Percentiles rank a stretch among this genome's conserved stretches.
Conservation (phyloP, 2,329 filamentous ascomycete species). For the Sporothrix mexicana region DNA sequence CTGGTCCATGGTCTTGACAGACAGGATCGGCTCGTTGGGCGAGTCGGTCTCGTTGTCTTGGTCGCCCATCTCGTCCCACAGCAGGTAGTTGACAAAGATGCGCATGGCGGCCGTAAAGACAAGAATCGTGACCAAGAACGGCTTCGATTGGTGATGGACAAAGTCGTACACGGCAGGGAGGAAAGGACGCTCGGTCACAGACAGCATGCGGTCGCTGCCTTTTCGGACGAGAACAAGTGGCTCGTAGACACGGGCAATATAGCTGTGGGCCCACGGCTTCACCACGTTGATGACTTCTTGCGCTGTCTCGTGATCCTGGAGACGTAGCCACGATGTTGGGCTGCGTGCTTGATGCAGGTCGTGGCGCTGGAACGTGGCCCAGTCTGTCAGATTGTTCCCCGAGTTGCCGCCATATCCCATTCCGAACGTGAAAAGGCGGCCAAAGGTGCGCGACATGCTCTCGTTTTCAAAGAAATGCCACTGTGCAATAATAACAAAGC, state of each 20-base stretch:
- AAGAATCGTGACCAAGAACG: slow-evolving; percentile 67
- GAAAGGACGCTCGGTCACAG: slow-evolving; percentile 55
- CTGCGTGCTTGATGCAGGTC: slow-evolving; percentile 75
- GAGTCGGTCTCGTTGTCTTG: slow-evolving; percentile 48
- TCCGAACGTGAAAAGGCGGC: slow-evolving; percentile 41
- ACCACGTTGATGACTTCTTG: slow-evolving; percentile 77
- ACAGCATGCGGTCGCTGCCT: slow-evolving; percentile 68
- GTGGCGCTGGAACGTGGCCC: slow-evolving; percentile 53
- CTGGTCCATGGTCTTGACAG: slow-evolving; percentile 63
- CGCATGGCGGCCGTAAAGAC: slow-evolving; percentile 69
- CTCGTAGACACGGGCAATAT: slow-evolving; percentile 75
- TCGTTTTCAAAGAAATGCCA: slow-evolving; percentile 76
- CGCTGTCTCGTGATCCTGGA: slow-evolving; percentile 80
- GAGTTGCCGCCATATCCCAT: neutral
- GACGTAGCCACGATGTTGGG: slow-evolving; percentile 75
- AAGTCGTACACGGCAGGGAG: slow-evolving; percentile 71
- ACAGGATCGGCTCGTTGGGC: slow-evolving; percentile 56
- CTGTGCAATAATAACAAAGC: slow-evolving; percentile 74
- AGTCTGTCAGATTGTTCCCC: slow-evolving; percentile 39
- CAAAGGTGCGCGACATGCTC: slow-evolving; percentile 49
- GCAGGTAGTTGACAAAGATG: slow-evolving; percentile 74
- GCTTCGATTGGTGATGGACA: slow-evolving; percentile 61
- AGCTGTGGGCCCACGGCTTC: slow-evolving; percentile 73
- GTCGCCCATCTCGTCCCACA: slow-evolving; percentile 53
- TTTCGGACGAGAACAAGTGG: slow-evolving; percentile 75